Conservation (phyloP, 208 protist species). For the Strigomonas culicis region DNA sequence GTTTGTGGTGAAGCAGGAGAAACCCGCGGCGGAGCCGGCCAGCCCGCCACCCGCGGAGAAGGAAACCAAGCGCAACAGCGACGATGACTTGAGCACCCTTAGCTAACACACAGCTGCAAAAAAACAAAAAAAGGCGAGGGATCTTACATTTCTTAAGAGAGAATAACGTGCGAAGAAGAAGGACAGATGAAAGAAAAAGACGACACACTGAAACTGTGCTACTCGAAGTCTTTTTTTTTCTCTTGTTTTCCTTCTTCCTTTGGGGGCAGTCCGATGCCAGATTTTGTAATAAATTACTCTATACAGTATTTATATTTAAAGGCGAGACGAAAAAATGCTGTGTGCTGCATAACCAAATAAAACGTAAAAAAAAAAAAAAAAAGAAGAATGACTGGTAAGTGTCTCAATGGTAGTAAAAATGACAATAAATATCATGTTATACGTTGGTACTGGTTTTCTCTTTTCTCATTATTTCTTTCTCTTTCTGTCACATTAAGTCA, state of each 20-base stretch:
- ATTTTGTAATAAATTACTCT: neutral
- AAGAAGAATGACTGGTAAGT: neutral
- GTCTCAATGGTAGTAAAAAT: neutral
- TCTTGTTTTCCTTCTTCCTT: neutral
- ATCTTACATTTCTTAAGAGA: neutral
- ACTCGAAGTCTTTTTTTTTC: neutral
- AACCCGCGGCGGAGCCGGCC: neutral
- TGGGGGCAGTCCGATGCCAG: neutral
- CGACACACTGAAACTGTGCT: neutral
- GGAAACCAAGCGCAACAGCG: neutral
- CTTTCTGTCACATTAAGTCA: too few relatives aligned
- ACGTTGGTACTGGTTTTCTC: neutral
- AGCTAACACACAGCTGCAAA: neutral
- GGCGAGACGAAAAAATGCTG: too few relatives aligned
- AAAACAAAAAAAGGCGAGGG: too few relatives aligned
- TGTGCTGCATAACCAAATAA: slow-evolving; percentile 2
- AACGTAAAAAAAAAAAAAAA: neutral
- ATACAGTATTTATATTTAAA: neutral
- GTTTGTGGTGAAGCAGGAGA: slow-evolving; percentile 20
- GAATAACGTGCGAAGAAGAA: neutral
- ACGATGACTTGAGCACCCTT: neutral
- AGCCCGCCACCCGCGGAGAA: slow-evolving; percentile 5
- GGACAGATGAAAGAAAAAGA: neutral
- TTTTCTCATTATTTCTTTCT: too few relatives aligned
- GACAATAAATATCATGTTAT: neutral